Conservation (phyloP, 177 flowering plant genomes). For the Vitis hybrid region DNA sequence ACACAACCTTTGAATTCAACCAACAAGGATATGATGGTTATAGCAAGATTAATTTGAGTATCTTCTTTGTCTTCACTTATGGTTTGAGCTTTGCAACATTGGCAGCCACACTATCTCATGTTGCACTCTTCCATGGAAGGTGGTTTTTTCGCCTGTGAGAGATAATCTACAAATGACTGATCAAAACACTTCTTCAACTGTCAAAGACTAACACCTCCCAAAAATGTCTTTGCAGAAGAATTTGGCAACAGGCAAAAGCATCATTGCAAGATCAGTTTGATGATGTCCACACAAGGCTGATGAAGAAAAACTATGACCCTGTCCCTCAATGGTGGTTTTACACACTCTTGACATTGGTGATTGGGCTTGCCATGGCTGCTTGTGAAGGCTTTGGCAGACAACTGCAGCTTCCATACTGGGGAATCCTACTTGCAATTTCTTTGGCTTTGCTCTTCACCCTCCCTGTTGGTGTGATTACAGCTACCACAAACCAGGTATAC, state of each 20-base stretch:
- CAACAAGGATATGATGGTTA: constrained; percentile 41
- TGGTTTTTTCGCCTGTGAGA: constrained; percentile 3
- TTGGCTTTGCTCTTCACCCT: constrained; percentile 51
- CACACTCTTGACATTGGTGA: constrained; percentile 19
- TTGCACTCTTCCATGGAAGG: constrained; percentile 71
- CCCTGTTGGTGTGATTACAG: constrained; percentile 55
- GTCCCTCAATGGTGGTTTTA: constrained; percentile 76
- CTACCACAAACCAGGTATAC: constrained; percentile 55
- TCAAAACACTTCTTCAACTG: too few species aligned
- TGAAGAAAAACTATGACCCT: constrained; percentile 58
- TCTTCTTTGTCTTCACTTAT: constrained; percentile 39
- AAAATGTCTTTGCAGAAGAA: constrained; percentile 21
- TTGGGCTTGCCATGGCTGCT: constrained; percentile 36
- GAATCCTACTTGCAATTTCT: constrained; percentile 39
- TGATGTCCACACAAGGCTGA: constrained; percentile 55
- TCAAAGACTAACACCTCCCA: not conserved
- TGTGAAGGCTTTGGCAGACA: constrained; percentile 49
- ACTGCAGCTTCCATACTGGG: constrained; percentile 69
- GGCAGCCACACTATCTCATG: constrained; percentile 58
- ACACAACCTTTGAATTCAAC: constrained; percentile 30
- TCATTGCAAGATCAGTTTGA: constrained; percentile 22
- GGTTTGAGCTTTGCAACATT: constrained; percentile 60
- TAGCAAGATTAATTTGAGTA: constrained; percentile 54
- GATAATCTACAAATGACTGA: too few species aligned
- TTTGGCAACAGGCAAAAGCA: constrained; percentile 40